Base-by-base conservation (phyloP, 768 basidiomycete genomes). In the Tulasnella sp. region DNA sequence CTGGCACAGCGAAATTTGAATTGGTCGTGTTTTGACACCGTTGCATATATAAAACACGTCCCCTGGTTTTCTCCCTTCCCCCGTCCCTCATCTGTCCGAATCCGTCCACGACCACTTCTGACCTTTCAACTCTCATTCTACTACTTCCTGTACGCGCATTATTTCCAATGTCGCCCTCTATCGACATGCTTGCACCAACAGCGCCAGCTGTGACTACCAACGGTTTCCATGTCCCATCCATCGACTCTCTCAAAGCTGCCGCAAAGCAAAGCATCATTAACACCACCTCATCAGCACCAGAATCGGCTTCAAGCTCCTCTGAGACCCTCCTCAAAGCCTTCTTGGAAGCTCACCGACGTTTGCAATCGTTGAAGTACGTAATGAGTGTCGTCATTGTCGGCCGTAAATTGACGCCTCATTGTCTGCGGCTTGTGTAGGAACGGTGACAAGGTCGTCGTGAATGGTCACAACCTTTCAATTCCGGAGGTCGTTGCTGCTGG, bases 401-500 rank as follows among this genome's bases (percentile, higher is more conserved):
- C 76, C 69, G 26, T 23, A 26, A 46, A 23, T 69, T 51, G 16
- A 35, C 44, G 61, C 46, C 20, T 42, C 40, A 80, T 32, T 71
- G 82, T 3, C 82, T 85, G 26, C 84, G 93, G 73, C 82, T 26
- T 67, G 23, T 93, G 0, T 29, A 93, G 93, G 82, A 84, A 86
- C 42, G 93, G 93, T 29, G 87, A 87, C 70, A 83, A 89, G 10
- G 87, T 95, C 77, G 81, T 87, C 18, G 85, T 95, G 70, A 90
- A 92, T 77, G 94, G 94, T 9, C 86, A 91, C 79, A 88, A 84
- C 18, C 88, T 96, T 44, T 89, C 93, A 0, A 90, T 95, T 75
- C 88, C 92, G 4, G 92, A 92, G 74, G 90, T 96, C 16, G 87
- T 91, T n/a, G 93, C 93, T 11, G 87, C 90, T 7, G 90, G 94